Conservation (phyloP, 2,329 filamentous ascomycete genomes). For the Colletotrichum aenigma region DNA sequence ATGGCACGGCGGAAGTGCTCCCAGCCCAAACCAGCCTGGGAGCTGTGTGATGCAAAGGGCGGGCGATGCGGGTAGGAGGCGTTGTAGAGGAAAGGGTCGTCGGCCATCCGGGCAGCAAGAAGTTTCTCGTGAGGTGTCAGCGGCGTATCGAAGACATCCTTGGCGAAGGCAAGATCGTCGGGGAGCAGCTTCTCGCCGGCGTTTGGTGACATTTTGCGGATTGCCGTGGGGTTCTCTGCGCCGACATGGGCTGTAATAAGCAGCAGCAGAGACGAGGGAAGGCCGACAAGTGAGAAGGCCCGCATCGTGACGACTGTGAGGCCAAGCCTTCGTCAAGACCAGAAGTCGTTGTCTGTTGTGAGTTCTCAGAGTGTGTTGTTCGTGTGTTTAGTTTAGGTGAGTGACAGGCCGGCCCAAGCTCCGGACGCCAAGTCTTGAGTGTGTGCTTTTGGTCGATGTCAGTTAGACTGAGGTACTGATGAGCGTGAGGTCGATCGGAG, state of each 20-base stretch:
- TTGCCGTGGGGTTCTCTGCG: constrained; percentile 58
- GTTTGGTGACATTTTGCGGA: constrained; percentile 75
- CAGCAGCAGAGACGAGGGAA: constrained; percentile 50
- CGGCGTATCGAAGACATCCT: constrained; percentile 16
- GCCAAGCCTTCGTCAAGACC: neutral
- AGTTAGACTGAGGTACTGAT: neutral
- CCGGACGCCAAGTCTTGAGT: neutral
- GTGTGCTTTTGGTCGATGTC: neutral
- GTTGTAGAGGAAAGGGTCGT: constrained; percentile 15
- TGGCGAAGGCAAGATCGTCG: constrained; percentile 63
- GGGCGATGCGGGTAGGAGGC: constrained; percentile 42
- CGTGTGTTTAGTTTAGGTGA: neutral
- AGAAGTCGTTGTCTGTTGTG: neutral
- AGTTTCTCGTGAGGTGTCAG: constrained; percentile 32
- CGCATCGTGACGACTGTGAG: constrained; percentile 38
- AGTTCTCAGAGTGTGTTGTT: neutral
- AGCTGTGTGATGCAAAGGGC: constrained; percentile 55
- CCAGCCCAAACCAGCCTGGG: constrained; percentile 27
- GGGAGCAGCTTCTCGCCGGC: constrained; percentile 76
- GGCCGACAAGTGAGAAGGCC: constrained; percentile 37
- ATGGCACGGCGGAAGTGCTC: constrained; percentile 47
- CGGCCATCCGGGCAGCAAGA: constrained; percentile 32
- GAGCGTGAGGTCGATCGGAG: neutral
- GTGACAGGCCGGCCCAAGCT: neutral
- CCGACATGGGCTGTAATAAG: constrained; percentile 44